Conservation (phyloP, 805 yeast genomes). For the Starmerella bombi region DNA sequence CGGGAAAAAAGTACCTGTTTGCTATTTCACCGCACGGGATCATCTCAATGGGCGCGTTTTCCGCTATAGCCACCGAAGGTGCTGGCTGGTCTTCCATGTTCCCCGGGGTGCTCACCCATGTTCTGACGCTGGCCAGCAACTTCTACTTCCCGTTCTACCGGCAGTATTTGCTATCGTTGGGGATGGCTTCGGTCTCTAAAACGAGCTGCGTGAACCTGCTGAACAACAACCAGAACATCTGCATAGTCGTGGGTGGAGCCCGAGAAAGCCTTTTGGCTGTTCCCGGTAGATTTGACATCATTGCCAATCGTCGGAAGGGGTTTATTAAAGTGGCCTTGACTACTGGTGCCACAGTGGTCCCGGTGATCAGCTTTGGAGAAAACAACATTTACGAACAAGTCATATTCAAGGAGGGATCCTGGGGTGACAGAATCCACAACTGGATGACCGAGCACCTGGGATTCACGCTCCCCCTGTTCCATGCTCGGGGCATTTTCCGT, state of each 20-base stretch:
- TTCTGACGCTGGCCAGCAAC: constrained; percentile 71
- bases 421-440: constrained; percentile 46
- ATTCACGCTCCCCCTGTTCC: constrained; percentile 81
- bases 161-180: constrained; percentile 69
- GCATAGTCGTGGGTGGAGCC: constrained; percentile 93
- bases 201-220: constrained; percentile 55
- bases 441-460: constrained; percentile 61
- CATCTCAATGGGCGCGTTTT: constrained; percentile 81
- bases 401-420: constrained; percentile 33
- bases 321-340: constrained; percentile 77
- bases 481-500: constrained; percentile 73
- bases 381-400: constrained; percentile 46
- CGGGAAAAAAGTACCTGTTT: constrained; percentile 51
- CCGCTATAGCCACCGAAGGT: constrained; percentile 72
- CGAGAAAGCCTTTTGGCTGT: constrained; percentile 65
- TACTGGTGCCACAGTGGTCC: constrained; percentile 72
- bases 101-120: constrained; percentile 71
- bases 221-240: constrained; percentile 54
- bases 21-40: constrained; percentile 97
- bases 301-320: constrained; percentile 69
- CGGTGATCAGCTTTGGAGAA: constrained; percentile 86
- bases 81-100: constrained; percentile 52
- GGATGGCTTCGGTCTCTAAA: constrained; percentile 73
- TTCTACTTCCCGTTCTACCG: constrained; percentile 78
- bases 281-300: constrained; percentile 40